Evolutionary conservation across 345 rosid species (phyloP), one percentile per base, ranked within the genome.

Genomic region (Camelina sativa): DNA sequence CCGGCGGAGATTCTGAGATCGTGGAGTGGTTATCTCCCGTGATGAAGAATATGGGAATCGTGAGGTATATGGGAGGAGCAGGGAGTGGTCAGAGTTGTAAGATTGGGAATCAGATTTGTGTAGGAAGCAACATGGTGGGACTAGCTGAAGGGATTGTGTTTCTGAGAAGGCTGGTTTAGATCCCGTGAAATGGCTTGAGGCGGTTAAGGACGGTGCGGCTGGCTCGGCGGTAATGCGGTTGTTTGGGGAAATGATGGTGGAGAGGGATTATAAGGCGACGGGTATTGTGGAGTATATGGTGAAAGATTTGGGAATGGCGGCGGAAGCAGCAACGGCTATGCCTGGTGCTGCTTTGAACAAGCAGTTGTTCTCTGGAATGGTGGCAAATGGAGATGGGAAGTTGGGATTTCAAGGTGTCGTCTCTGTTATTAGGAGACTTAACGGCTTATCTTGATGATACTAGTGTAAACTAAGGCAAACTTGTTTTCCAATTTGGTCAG

Each of bases 221-320:
- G 86, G 90, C 35, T 85, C 93, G 1, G 86, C 73, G 81, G 91
- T 76, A 67, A 91, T 93, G 94, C 81, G 86, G 72, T 15, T 91
- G 47, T 89, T 81, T 15, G 96, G 98, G 65, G 85, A 61, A 65
- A 88, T 92, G 80, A 83, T 88, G 91, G 83, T 79, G 1, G 79
- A 62, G 47, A 83, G 87, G 68, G 94, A 91, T 55, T 87, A 86
- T 41, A 82, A 72, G 79, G 86, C 92, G 0, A 94, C 96, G 0
- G 98, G 86, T 43, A 86, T 84, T 32, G 89, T 89, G 0, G 92
- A 91, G 81, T 93, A 91, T 43, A 83, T 89, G 78, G 92, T 91
- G 72, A 93, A 93, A 83, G 98, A 93, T 74, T 76, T 89, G 83
- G 97, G 94, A 7, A 86, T 91, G 89, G 92, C 93, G 4, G 86